Conservation (phyloP, 441 rosid genomes). For the Adansonia gregorii region DNA sequence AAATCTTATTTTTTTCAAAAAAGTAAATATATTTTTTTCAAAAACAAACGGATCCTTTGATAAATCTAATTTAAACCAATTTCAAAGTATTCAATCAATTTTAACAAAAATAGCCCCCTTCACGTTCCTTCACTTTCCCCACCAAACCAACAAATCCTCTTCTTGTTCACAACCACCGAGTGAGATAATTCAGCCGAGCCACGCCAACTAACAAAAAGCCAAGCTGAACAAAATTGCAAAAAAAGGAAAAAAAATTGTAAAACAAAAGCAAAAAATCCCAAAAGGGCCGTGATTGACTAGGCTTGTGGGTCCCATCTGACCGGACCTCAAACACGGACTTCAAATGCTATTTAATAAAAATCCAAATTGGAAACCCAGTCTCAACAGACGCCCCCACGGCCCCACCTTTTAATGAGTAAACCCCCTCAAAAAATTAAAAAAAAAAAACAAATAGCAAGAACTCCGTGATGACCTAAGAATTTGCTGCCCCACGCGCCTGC, state of each 20-base stretch:
- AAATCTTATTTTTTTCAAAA: too few species aligned
- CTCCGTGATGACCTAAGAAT: conserved; percentile 55
- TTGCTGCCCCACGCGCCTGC: conserved; percentile 50
- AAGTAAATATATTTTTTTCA: too few species aligned
- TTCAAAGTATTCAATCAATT: background rate
- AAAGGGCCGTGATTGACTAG: conserved; percentile 57
- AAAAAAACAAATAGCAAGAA: conserved; percentile 35
- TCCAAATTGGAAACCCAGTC: conserved; percentile 30
- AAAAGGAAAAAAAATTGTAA: background rate
- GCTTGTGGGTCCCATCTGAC: conserved; percentile 48
- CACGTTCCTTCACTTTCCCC: background rate
- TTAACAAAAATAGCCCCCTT: background rate
- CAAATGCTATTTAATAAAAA: conserved; percentile 34
- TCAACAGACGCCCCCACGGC: background rate
- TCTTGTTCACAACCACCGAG: background rate
- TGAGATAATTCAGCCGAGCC: conserved; percentile 32
- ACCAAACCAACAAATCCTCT: background rate
- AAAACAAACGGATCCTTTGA: too few species aligned
- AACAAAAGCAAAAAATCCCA: background rate
- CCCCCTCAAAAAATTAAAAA: conserved; percentile 5
- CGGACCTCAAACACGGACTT: conserved; percentile 50
- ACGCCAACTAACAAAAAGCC: conserved; percentile 19
- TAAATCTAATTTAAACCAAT: background rate
- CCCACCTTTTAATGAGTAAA: background rate
- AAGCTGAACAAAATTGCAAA: too few species aligned